Conservation (phyloP, 768 basidiomycete genomes). For the Russula ochroleuca region DNA sequence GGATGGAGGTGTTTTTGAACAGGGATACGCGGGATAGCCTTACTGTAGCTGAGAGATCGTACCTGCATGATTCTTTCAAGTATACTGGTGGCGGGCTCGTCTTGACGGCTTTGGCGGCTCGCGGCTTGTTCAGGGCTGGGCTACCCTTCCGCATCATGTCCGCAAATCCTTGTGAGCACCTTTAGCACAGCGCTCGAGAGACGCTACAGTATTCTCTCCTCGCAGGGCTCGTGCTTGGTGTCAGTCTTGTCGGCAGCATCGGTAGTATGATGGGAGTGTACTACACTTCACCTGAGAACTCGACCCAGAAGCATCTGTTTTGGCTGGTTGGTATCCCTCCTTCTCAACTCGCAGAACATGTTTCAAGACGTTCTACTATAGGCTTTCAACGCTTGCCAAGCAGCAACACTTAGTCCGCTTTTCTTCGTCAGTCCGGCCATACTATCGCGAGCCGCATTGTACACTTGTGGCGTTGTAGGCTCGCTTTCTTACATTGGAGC, state of each 20-base stretch:
- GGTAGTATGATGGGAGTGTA: slow-evolving; percentile 82
- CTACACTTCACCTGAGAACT: slow-evolving; percentile 73
- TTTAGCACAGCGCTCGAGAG: not conserved
- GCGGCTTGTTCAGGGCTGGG: slow-evolving; percentile 58
- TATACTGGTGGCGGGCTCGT: slow-evolving; percentile 79
- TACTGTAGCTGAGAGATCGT: slow-evolving; percentile 55
- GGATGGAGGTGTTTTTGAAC: slow-evolving; percentile 63
- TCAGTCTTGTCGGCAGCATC: slow-evolving; percentile 73
- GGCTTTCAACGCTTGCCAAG: slow-evolving; percentile 85
- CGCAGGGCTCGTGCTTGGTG: slow-evolving; percentile 74
- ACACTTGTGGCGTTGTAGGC: slow-evolving; percentile 84
- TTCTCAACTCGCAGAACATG: not conserved
- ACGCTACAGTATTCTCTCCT: slow-evolving; percentile 2
- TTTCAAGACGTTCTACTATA: slow-evolving; percentile 30
- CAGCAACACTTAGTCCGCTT: slow-evolving; percentile 80
- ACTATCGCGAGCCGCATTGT: slow-evolving; percentile 80
- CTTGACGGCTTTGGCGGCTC: slow-evolving; percentile 74
- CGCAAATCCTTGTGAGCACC: slow-evolving; percentile 68
- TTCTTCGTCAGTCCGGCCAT: slow-evolving; percentile 86
- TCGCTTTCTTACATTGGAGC: slow-evolving; percentile 84
- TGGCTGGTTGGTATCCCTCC: slow-evolving; percentile 56
- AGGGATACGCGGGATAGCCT: slow-evolving; percentile 72
- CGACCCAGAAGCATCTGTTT: slow-evolving; percentile 71
- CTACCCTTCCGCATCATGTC: slow-evolving; percentile 73
- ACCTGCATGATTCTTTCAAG: slow-evolving; percentile 73